phyloP scores from a whole-genome alignment of 345 rosid species.

The Lenwebbia sp. region DNA sequence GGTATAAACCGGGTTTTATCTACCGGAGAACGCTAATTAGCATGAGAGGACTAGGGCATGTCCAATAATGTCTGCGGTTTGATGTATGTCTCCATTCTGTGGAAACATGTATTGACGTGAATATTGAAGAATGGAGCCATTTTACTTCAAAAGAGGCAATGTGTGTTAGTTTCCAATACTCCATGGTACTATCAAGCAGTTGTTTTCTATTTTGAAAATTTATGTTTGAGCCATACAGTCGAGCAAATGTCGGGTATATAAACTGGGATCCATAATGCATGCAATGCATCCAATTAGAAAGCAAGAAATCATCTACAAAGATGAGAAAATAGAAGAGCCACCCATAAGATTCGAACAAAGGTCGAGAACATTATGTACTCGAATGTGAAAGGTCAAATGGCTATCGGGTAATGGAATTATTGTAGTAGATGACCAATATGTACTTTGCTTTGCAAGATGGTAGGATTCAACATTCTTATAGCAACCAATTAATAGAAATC shows the following conservation, averaged over 20 bases:
- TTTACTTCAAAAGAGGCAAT: background rate
- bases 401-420: background rate
- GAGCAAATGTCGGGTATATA: background rate
- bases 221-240: background rate
- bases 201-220: background rate
- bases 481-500: background rate
- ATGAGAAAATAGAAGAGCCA: background rate
- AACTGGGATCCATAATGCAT: background rate
- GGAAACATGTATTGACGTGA: background rate
- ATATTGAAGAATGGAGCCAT: background rate
- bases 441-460: background rate
- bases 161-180: background rate
- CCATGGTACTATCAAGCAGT: background rate
- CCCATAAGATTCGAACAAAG: background rate
- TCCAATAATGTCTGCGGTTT: background rate
- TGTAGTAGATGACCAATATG: background rate
- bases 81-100: background rate
- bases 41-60: background rate
- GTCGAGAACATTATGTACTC: background rate
- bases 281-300: background rate
- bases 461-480: background rate
- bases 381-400: background rate
- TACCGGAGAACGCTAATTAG: background rate
- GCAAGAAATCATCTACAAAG: background rate
- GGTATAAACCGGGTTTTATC: background rate